Conservation (phyloP, 2,329 filamentous ascomycete species). For the Fonsecaea nubica region DNA sequence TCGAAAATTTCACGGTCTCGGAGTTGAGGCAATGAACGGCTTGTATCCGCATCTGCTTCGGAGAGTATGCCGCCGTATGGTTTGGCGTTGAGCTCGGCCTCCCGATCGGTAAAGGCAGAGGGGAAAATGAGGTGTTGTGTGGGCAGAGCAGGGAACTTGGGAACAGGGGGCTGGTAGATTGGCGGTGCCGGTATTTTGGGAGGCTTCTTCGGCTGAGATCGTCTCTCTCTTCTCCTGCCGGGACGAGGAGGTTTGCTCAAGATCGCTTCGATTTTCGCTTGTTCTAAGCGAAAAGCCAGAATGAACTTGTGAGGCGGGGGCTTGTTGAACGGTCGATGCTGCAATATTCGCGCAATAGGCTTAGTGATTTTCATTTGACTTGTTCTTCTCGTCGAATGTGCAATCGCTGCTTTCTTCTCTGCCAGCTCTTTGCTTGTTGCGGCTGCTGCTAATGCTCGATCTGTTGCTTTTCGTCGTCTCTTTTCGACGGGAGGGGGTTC, state of each 20-base stretch:
- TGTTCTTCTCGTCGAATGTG: constrained; percentile 46
- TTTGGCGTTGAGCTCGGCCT: constrained; percentile 85
- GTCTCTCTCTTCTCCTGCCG: constrained; percentile 57
- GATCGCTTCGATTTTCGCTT: constrained; percentile 66
- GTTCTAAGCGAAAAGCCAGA: constrained; percentile 65
- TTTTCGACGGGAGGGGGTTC: constrained; percentile 48
- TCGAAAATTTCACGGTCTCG: constrained; percentile 87
- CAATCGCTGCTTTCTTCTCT: constrained; percentile 30
- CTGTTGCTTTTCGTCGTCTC: constrained; percentile 36
- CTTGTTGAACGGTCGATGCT: constrained; percentile 41
- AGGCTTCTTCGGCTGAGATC: constrained; percentile 41
- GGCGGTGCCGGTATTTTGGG: constrained; percentile 50
- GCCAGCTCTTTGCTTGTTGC: constrained; percentile 37
- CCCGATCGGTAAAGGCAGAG: constrained; percentile 80
- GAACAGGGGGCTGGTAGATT: constrained; percentile 57
- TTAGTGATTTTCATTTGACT: constrained; percentile 46
- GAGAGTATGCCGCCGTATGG: constrained; percentile 93
- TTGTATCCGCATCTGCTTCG: constrained; percentile 88
- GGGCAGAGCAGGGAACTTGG: constrained; percentile 41
- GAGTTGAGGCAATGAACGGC: constrained; percentile 80
- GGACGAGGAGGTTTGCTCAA: constrained; percentile 66
- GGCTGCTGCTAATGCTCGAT: constrained; percentile 21
- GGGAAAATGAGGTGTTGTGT: constrained; percentile 51
- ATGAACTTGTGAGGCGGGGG: constrained; percentile 57
- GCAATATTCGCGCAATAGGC: constrained; percentile 37